Percentiles rank a stretch among this genome's conserved stretches.
These are phyloP conservation scores for Leccinum pellstonianum DNA, from an alignment of 768 basidiomycete genomes.

Conservation along the genomic window DNA sequence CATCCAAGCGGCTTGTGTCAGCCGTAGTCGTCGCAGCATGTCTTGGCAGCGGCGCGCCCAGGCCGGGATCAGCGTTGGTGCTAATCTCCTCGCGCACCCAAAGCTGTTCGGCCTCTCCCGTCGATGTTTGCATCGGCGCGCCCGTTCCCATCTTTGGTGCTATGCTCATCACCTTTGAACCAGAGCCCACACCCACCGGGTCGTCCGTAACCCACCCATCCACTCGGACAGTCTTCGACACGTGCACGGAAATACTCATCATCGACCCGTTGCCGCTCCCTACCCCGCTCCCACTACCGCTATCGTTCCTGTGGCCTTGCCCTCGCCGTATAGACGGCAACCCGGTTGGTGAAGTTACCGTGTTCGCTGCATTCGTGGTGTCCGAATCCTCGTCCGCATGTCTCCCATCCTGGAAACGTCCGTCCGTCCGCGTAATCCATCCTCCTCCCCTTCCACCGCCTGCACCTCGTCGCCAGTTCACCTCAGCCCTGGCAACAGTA, in stretches of 20 bases:
- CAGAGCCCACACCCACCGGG: not conserved
- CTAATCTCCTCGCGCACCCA: too few species aligned
- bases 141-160: not conserved
- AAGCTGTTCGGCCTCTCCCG: too few species aligned
- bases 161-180: not conserved
- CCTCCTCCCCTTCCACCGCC: not conserved
- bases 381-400: slow-evolving; percentile 14
- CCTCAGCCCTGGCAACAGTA: not conserved
- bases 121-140: too few species aligned
- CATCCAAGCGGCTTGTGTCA: not conserved
- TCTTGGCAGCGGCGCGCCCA: not conserved
- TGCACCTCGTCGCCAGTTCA: not conserved
- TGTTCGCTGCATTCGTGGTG: not conserved
- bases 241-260: not conserved
- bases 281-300: too few species aligned
- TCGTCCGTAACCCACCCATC: slow-evolving; percentile 26
- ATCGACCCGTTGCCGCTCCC: slow-evolving; percentile 2
- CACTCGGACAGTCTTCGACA: not conserved
- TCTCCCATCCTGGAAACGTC: slow-evolving; percentile 11
- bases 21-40: not conserved
- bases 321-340: not conserved
- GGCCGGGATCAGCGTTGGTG: not conserved
- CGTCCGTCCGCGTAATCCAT: slow-evolving; percentile 34
- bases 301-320: too few species aligned
- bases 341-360: too few species aligned